Base-by-base conservation (phyloP, 306 rosid genomes). In the Vigna mungo region DNA sequence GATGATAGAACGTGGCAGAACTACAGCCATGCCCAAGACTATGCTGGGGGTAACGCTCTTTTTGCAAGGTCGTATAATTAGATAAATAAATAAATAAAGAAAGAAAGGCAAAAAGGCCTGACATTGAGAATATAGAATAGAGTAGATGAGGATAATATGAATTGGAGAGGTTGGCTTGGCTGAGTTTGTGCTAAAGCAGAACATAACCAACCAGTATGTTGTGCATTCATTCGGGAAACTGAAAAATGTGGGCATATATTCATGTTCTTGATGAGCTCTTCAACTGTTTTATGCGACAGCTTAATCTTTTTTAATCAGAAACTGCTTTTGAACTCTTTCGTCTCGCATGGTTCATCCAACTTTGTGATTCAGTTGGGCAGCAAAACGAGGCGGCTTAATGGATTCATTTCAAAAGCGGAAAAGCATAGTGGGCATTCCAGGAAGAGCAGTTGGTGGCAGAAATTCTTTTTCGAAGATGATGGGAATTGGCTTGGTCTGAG, bases 401-500 rank as follows among this genome's bases (percentile, higher is more conserved):
- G 83, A 20, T 76, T 85, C 58, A 71, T 89, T 80, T 81, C 87
- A 0, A 82, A 89, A 75, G 96, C 93, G 20, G 85, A 83, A 72
- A 85, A 83, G 54, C 79, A 78, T 12, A 83, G 72, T 41, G 18
- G 68, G 1, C 81, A 68, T 72, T 71, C 89, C 3, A 85, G 86
- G 43, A 75, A 86, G 58, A 82, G 77, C 75, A 89, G 84, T 63
- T 94, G 98, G 98, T 94, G 98, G 98, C 75, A 85, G 67, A 87
- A 74, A 14, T 90, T 94, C 41, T 90, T 93, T 52, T 85, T 86
- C 7, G 91, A 91, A 3, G 98, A 91, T 7, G 96, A 88, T 9
- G 96, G 87, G 44, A 94, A 90, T 77, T 91, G 96, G 98, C 80
- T 94, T 39, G 98, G 97, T 78, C 49, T 93, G 81, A 87, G 83